Base-by-base conservation (phyloP, 2,329 filamentous ascomycete genomes). In the Furcasterigmium sp. region DNA sequence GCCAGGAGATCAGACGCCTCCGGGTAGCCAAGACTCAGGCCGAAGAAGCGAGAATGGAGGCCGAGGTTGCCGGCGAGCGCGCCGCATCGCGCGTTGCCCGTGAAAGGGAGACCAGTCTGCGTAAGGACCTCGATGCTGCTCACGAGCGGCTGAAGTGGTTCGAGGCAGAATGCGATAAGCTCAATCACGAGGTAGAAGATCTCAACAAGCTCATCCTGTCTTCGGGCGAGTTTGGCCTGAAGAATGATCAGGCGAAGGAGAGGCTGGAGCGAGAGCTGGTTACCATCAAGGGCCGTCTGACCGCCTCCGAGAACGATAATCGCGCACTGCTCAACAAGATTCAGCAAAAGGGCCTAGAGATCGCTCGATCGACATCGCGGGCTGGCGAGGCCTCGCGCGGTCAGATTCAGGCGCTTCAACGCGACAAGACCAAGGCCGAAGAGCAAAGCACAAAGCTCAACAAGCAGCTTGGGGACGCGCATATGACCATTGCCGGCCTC, bases 271-370 rank as follows among this genome's bases (percentile, higher is more conserved):
- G 90, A 18, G 93, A 98, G 60, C 75, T 97, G 7, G 84, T 88
- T 18, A 96, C 91, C 1, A 80, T 96, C 53, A 95, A 93, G 62
- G 91, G 91, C 47, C 84, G 91, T 18, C 72, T 98, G 32, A 78
- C 85, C 8, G 93, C 91, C 19, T 97, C 91, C 0, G 91, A 98
- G 61, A 96, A 97, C 55, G 91, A 97, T 65, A 97, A 97, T 56
- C 84, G 89, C 41, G 85, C 90, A 5, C 72, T 98, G n/a, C 76
- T 97, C 51, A 97, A 96, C 69, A 97, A 97, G 65, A 76, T 98
- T 15, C 91, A 97, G 57, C 91, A 97, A 57, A 97, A 97, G 70
- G 93, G 94, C 23, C 76, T 98, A 7, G 91, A 98, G 59, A 94
- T 98, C 61, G 91, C 91, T 32, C 81, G 93, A 37, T 93, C 91